Conservation (phyloP, 108 stramenopile species). For the Nitzschia putrida region DNA sequence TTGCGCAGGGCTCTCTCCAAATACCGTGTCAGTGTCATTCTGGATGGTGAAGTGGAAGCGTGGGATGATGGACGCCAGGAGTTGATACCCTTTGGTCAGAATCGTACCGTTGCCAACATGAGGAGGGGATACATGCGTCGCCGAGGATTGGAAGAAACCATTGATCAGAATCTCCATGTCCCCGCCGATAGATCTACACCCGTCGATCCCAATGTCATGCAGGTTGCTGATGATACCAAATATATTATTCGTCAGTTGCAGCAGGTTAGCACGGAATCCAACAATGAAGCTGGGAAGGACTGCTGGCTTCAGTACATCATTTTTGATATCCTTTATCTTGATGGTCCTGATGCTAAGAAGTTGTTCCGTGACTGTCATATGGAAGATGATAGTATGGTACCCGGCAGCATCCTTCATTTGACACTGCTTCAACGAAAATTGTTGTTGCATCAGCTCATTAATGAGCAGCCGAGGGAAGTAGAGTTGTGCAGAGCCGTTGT, state of each 20-base stretch:
- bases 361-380: slow-evolving; percentile 39
- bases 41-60: slow-evolving; percentile 83
- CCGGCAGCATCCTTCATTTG: slow-evolving; percentile 71
- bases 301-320: slow-evolving; percentile 72
- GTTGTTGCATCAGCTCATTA: slow-evolving; percentile 66
- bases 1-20: slow-evolving; percentile 63
- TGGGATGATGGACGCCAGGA: slow-evolving; percentile 65
- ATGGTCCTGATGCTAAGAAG: slow-evolving; percentile 61
- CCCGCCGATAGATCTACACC: neutral
- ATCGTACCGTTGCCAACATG: slow-evolving; percentile 68
- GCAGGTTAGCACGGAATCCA: slow-evolving; percentile 2
- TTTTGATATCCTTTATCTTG: slow-evolving; percentile 75
- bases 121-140: slow-evolving; percentile 52
- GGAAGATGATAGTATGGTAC: slow-evolving; percentile 23
- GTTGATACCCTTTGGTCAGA: slow-evolving; percentile 74
- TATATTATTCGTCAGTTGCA: slow-evolving; percentile 1
- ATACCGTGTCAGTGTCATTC: slow-evolving; percentile 71
- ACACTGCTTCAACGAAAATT: slow-evolving; percentile 59
- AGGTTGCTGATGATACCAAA: slow-evolving; percentile 16
- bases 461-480: slow-evolving; percentile 57
- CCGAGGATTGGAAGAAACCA: slow-evolving; percentile 57
- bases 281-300: slow-evolving; percentile 35
- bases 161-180: slow-evolving; percentile 66
- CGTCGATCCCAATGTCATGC: slow-evolving; percentile 27
- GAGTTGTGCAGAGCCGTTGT: slow-evolving; percentile 65